These are phyloP conservation scores for Sherardia arvensis DNA, from an alignment of 257 asterid genomes.

Conservation along the genomic window DNA sequence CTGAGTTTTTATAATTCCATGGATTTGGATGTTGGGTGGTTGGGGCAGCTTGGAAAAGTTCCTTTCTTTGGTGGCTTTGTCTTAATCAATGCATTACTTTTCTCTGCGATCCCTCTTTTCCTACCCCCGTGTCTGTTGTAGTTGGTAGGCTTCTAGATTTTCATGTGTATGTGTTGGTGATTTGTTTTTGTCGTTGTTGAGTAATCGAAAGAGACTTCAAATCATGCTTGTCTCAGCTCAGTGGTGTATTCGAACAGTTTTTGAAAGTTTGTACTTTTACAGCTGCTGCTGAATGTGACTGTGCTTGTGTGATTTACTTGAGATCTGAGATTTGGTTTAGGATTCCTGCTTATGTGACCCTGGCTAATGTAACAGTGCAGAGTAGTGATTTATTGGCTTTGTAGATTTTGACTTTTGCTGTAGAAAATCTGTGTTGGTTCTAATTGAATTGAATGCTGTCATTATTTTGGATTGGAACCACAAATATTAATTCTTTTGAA, in stretches of 20 bases:
- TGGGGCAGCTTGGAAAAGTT: conserved; percentile 5
- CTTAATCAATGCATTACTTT: not conserved
- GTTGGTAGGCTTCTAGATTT: not conserved
- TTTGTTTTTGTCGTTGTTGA: not conserved
- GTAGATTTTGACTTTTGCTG: not conserved
- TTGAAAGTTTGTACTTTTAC: not conserved
- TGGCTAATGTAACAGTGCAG: not conserved
- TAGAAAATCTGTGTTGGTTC: not conserved
- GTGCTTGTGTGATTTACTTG: not conserved
- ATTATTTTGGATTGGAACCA: not conserved
- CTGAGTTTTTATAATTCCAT: not conserved
- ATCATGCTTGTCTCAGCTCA: not conserved
- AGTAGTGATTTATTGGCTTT: not conserved
- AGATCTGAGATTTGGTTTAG: conserved; percentile 5
- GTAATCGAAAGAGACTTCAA: not conserved
- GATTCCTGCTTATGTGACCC: not conserved
- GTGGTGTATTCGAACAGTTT: not conserved
- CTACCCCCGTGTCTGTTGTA: not conserved
- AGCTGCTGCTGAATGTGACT: not conserved
- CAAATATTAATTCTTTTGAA: not conserved
- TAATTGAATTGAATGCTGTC: not conserved
- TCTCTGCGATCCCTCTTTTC: not conserved
- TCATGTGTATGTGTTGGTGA: not conserved
- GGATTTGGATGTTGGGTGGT: not conserved
- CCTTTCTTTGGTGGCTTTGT: not conserved